These are phyloP conservation scores for Luffa aegyptiaca DNA, from an alignment of 306 rosid genomes.

Conservation along the genomic window DNA sequence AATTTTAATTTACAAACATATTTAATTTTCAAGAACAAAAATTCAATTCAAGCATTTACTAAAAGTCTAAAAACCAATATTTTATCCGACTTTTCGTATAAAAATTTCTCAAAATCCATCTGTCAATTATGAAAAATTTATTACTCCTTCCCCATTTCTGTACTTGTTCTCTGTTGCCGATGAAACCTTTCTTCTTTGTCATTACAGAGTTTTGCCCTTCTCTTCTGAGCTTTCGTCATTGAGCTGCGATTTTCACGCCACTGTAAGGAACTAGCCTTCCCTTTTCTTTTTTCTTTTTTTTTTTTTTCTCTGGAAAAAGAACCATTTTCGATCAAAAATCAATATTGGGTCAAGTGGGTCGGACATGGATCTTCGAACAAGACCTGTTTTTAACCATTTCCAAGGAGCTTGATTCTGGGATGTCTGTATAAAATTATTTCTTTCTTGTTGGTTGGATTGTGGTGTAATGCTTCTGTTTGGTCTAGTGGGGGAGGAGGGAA, in stretches of 20 bases:
- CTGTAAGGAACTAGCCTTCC: not conserved
- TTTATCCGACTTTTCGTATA: not conserved
- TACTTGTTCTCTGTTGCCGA: not conserved
- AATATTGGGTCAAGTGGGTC: not conserved
- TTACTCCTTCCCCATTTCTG: not conserved
- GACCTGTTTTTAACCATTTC: not conserved
- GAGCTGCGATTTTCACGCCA: slow-evolving; percentile 6
- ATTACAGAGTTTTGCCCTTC: not conserved
- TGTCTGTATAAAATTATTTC: not conserved
- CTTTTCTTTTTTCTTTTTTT: not conserved
- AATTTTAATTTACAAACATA: not conserved
- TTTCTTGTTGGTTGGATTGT: not conserved
- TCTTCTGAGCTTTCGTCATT: not conserved
- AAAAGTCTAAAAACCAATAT: not conserved
- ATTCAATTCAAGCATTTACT: not conserved
- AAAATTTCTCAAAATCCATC: not conserved
- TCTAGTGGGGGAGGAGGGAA: not conserved
- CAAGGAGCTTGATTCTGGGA: not conserved
- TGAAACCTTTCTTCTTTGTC: not conserved
- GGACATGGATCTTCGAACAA: not conserved
- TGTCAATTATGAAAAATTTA: not conserved
- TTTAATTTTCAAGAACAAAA: not conserved
- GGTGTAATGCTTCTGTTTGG: slow-evolving; percentile 2
- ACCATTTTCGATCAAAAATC: not conserved
- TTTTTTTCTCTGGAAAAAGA: not conserved